These are phyloP conservation scores for Sporothrix curviconia DNA, from an alignment of 2,329 filamentous ascomycete species.

Conservation along the genomic window DNA sequence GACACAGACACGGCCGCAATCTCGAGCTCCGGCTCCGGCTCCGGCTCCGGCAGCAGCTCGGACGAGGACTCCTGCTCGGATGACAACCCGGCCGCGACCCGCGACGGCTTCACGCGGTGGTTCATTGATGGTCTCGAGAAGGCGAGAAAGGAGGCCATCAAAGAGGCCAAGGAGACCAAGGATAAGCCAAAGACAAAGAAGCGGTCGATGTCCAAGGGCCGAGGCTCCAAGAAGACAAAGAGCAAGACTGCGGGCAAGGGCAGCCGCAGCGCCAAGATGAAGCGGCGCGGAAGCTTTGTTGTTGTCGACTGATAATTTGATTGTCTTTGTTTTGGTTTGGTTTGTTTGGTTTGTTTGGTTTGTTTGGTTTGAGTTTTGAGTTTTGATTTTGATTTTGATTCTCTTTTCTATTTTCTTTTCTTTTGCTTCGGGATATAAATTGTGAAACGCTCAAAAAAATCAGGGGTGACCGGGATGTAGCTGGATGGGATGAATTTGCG, in stretches of 20 bases:
- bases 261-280: slow-evolving; percentile 1
- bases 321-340: background rate
- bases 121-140: too few relatives aligned
- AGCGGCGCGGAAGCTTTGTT: slow-evolving; percentile 6
- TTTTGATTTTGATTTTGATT: too few relatives aligned
- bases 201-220: background rate
- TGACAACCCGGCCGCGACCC: background rate
- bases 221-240: background rate
- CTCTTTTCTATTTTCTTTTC: too few relatives aligned
- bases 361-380: background rate
- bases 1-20: too few relatives aligned
- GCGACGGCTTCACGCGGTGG: background rate
- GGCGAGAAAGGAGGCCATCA: background rate
- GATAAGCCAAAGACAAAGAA: background rate
- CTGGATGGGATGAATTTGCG: too few relatives aligned
- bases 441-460: too few relatives aligned
- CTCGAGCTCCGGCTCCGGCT: slow-evolving; percentile 1
- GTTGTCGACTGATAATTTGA: background rate
- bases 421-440: too few relatives aligned
- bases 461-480: too few relatives aligned
- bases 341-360: background rate
- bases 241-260: slow-evolving; percentile 3
- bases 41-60: background rate
- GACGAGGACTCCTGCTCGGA: background rate
- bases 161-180: background rate